Conservation (phyloP, 2,329 filamentous ascomycete genomes). For the Ascochyta viciae-villosae region DNA sequence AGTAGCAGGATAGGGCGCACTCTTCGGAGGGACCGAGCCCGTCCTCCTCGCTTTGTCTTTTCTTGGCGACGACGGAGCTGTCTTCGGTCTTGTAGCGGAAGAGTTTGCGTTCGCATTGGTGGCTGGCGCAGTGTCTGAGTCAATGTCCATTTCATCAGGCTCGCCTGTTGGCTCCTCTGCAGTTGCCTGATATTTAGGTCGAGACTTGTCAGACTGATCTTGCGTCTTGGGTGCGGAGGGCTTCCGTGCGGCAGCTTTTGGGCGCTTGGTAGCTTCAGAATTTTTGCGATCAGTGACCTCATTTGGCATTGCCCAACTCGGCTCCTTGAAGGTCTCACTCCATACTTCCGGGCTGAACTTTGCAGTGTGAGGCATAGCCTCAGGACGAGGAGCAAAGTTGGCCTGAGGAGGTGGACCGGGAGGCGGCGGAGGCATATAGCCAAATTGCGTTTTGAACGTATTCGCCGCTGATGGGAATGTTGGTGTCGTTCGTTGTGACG, state of each 20-base stretch:
- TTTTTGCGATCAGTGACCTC: constrained; percentile 42
- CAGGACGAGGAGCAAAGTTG: constrained; percentile 29
- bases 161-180: constrained; percentile 38
- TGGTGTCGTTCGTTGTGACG: constrained; percentile 29
- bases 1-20: constrained; percentile 23
- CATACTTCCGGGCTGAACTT: constrained; percentile 54
- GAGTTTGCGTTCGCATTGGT: constrained; percentile 21
- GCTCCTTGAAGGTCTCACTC: constrained; percentile 54
- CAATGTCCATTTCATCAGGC: constrained; percentile 58
- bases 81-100: constrained; percentile 12
- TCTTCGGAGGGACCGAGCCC: constrained; percentile 14
- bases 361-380: constrained; percentile 35
- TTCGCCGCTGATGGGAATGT: not conserved
- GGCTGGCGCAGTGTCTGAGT: constrained; percentile 43
- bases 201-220: constrained; percentile 34
- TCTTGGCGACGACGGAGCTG: constrained; percentile 12
- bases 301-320: constrained; percentile 49
- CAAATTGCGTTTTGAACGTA: constrained; percentile 17
- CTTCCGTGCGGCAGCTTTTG: constrained; percentile 37
- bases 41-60: constrained; percentile 12
- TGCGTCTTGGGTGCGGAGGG: constrained; percentile 42
- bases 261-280: constrained; percentile 35
- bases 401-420: constrained; percentile 38
- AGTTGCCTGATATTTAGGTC: constrained; percentile 41
- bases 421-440: constrained; percentile 38